phyloP scores from a whole-genome alignment of 352 stramenopile genomes.

The Pythium scleroteichum region DNA sequence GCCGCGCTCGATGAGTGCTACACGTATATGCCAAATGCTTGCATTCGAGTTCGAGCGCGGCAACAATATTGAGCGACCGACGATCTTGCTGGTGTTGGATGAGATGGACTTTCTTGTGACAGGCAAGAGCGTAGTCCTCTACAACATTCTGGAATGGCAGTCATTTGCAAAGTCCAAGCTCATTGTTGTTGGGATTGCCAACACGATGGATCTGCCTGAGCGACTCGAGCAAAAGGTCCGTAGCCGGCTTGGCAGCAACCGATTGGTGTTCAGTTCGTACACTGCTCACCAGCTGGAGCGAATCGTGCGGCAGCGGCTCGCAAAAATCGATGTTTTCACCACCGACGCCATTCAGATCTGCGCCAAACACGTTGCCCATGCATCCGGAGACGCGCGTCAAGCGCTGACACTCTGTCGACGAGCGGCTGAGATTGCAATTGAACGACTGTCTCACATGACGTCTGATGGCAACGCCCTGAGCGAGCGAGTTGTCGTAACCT shows the following conservation, averaged over 20 bases:
- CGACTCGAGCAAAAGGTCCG: conserved; percentile 68
- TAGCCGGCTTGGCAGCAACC: conserved; percentile 60
- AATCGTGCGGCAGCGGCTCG: conserved; percentile 66
- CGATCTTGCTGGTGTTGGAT: conserved; percentile 63
- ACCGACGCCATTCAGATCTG: conserved; percentile 62
- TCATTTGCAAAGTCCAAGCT: conserved; percentile 56
- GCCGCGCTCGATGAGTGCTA: conserved; percentile 31
- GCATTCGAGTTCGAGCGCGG: conserved; percentile 49
- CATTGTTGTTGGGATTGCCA: conserved; percentile 72
- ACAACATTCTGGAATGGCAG: conserved; percentile 82
- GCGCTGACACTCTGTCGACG: conserved; percentile 70
- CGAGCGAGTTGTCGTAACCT: conserved; percentile 39
- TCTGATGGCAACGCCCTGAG: not conserved
- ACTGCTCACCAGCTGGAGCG: conserved; percentile 57
- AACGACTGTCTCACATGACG: conserved; percentile 28
- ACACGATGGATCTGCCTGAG: conserved; percentile 81
- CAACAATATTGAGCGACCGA: conserved; percentile 37
- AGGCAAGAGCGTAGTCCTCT: conserved; percentile 73
- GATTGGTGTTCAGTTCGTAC: conserved; percentile 74
- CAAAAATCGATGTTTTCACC: conserved; percentile 59
- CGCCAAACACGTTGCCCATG: conserved; percentile 64
- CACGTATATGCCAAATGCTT: conserved; percentile 45
- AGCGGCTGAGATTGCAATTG: conserved; percentile 53
- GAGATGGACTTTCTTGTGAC: conserved; percentile 82
- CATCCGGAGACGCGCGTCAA: conserved; percentile 67